phyloP scores from a whole-genome alignment of 2,329 filamentous ascomycete genomes.

The Claviceps lovelessii region DNA sequence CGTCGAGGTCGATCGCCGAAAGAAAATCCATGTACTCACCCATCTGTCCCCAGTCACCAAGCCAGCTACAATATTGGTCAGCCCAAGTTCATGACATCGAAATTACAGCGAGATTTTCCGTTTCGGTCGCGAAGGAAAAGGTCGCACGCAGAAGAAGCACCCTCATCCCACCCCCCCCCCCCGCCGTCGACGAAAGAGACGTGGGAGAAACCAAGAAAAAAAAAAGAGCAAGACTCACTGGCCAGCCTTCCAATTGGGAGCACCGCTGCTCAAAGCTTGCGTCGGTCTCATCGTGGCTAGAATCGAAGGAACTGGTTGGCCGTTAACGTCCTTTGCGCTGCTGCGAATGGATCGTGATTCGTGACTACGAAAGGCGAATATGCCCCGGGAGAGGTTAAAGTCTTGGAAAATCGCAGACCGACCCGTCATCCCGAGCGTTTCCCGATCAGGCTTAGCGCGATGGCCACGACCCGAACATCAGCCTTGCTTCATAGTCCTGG shows the following conservation, averaged over 20 bases:
- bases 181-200: neutral
- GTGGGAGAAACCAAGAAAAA: neutral
- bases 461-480: slow-evolving; percentile 11
- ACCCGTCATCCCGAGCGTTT: slow-evolving; percentile 18
- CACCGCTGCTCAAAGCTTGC: slow-evolving; percentile 23
- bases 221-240: slow-evolving; percentile 18
- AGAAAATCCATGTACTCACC: slow-evolving; percentile 39
- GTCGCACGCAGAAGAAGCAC: slow-evolving; percentile 13
- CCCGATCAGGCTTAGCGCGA: slow-evolving; percentile 20
- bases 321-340: slow-evolving; percentile 12
- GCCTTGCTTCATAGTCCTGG: neutral
- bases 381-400: slow-evolving; percentile 8
- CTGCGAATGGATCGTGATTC: slow-evolving; percentile 11
- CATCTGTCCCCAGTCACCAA: slow-evolving; percentile 61
- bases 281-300: slow-evolving; percentile 27
- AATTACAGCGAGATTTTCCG: neutral
- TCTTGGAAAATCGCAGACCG: slow-evolving; percentile 13
- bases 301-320: slow-evolving; percentile 11
- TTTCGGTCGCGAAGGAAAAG: slow-evolving; percentile 13
- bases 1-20: neutral
- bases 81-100: slow-evolving; percentile 4
- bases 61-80: slow-evolving; percentile 38
- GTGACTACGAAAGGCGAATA: neutral
- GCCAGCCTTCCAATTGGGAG: slow-evolving; percentile 18
- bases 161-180: no score